Conservation (phyloP, 2,329 filamentous ascomycete genomes). For the Aspergillus fructus region DNA sequence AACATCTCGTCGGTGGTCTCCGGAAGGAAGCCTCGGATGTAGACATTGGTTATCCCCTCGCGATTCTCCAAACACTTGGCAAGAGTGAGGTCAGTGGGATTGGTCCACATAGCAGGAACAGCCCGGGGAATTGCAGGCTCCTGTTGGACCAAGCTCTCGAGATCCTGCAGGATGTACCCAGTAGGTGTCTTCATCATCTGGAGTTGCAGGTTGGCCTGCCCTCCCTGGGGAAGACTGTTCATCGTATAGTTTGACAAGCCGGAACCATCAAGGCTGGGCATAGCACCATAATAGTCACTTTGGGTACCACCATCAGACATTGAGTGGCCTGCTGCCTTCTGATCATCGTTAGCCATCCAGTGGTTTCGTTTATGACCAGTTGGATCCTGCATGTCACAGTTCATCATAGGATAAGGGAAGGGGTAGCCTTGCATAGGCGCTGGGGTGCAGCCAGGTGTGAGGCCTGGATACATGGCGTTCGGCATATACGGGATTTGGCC, state of each 20-base stretch:
- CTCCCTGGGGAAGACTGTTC: conserved; percentile 63
- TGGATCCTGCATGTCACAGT: conserved; percentile 37
- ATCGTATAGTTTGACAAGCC: conserved; percentile 49
- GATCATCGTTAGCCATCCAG: conserved; percentile 45
- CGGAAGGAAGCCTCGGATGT: conserved; percentile 92
- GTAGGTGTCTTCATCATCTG: conserved; percentile 49
- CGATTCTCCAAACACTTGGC: conserved; percentile 94
- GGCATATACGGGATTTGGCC: conserved; percentile 38
- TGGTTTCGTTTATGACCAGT: conserved; percentile 36
- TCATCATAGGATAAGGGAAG: conserved; percentile 36
- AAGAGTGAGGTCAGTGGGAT: conserved; percentile 81
- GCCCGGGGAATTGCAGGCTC: conserved; percentile 84
- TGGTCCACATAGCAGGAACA: conserved; percentile 81
- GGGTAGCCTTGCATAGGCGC: conserved; percentile 33
- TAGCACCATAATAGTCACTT: conserved; percentile 60
- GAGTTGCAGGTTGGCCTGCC: conserved; percentile 35
- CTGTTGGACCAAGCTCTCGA: conserved; percentile 68
- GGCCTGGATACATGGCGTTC: conserved; percentile 36
- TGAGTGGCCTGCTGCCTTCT: conserved; percentile 58
- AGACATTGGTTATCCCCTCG: conserved; percentile 94
- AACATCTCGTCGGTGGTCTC: conserved; percentile 93
- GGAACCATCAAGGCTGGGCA: conserved; percentile 55
- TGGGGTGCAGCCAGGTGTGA: conserved; percentile 32
- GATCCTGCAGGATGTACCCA: conserved; percentile 47
- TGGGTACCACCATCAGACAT: conserved; percentile 61